Conservation (phyloP, 2,329 filamentous ascomycete species). For the Apiospora aurea region DNA sequence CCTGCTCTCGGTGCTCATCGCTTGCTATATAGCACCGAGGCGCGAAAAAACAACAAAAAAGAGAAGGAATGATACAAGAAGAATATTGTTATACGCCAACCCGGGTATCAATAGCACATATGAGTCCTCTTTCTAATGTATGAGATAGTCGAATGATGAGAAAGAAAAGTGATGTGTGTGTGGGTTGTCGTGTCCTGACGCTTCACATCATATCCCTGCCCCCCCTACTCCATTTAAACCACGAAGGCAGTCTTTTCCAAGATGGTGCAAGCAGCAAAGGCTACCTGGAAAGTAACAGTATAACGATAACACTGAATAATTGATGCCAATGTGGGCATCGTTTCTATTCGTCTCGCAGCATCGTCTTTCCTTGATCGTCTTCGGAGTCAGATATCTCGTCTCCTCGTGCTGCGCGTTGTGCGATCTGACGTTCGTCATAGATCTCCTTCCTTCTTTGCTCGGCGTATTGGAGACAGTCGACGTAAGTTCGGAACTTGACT, state of each 20-base stretch:
- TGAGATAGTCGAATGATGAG: not conserved
- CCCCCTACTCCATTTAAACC: constrained; percentile 7
- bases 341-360: not conserved
- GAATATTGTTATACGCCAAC: constrained; percentile 14
- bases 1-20: not conserved
- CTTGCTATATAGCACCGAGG: not conserved
- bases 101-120: constrained; percentile 18
- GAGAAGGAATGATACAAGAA: not conserved
- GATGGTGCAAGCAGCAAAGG: not conserved
- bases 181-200: not conserved
- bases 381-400: constrained; percentile 15
- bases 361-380: not conserved
- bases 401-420: constrained; percentile 22
- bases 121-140: constrained; percentile 2
- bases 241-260: not conserved
- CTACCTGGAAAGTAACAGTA: not conserved
- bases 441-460: constrained; percentile 74
- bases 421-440: constrained; percentile 48
- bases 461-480: constrained; percentile 81
- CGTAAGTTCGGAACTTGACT: constrained; percentile 95
- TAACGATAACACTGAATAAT: not conserved
- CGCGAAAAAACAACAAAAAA: not conserved
- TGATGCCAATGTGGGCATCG: not conserved
- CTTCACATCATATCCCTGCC: not conserved
- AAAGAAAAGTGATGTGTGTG: not conserved